Base-by-base conservation (phyloP, 345 rosid species). In the Brassica juncea region DNA sequence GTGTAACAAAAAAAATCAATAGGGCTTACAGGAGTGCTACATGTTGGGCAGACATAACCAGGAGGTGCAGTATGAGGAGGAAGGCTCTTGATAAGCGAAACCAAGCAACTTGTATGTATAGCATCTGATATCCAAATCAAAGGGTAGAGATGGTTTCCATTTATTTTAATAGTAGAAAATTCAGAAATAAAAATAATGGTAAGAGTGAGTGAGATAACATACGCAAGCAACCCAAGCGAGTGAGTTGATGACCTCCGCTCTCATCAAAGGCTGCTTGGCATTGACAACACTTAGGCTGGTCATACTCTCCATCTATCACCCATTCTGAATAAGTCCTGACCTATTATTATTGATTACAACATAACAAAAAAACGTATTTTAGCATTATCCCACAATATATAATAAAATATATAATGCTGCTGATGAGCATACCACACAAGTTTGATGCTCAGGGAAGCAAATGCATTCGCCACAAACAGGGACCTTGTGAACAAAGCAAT, bases 301-400 rank as follows among this genome's bases (percentile, higher is more conserved):
- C 98, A 82, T 96, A 93, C 80, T 90, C 99, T 76, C 94, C 99
- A 82, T 96, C 99, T 84, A 92, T 96, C 70, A 96, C 99, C 98
- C 99, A 96, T 69, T 96, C 99, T 10, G 99, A 96, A 88, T 96
- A 96, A 10, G 99, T 93, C 27, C 90, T 93, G 57, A 96, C 84
- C 99, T 96, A 83, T 58, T 96, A 83, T 58, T 79, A 35, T 35
- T 80, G 59, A 83, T 21, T 77, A 66, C 71, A 44, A 75, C 39
- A 69, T 27, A 32, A 59, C 10, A 34, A 8, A 42, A 42, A 32
- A 44, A 81, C 28, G 80, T 64, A 34, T 14, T 60, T 34, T 57
- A 80, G 25, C 72, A 55, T 21, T 30, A 55, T 5, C 52, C 21
- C 79, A 6, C 6, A 34, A 34, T 34, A 34, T 34, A 34, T 34